These are phyloP conservation scores for Blastocystis hominis DNA, from an alignment of 352 stramenopile genomes.

Conservation along the genomic window DNA sequence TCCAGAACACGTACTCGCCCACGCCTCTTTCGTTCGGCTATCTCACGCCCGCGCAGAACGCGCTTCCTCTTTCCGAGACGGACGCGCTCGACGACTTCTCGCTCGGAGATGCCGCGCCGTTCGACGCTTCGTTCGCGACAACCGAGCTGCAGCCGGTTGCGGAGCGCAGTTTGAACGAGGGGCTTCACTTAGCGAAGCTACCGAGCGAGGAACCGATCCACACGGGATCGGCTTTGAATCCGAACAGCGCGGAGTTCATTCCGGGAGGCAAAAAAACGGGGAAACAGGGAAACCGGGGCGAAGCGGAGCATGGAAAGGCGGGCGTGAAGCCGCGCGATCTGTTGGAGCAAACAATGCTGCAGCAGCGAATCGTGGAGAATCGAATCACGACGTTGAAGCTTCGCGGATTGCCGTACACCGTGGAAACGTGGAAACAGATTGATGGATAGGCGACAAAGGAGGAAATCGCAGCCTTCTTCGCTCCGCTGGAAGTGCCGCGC, in stretches of 20 bases:
- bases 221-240: neutral
- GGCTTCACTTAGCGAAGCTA: no score
- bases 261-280: neutral
- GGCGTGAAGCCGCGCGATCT: neutral
- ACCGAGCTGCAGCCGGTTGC: no score
- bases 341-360: neutral
- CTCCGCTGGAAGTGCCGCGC: neutral
- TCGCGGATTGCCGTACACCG: neutral
- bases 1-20: no score
- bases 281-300: neutral
- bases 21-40: no score
- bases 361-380: neutral
- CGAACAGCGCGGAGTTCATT: slow-evolving; percentile 10
- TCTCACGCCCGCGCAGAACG: no score
- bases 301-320: neutral
- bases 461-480: neutral
- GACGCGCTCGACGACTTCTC: no score
- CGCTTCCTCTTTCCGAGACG: no score
- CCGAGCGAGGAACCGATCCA: neutral
- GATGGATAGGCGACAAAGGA: neutral
- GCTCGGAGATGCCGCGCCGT: neutral
- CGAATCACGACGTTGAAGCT: neutral
- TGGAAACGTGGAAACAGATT: neutral
- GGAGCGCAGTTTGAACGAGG: no score
- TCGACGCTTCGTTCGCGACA: no score